Conservation (phyloP, 202 grass and related monocot species). For the Setaria viridis region DNA sequence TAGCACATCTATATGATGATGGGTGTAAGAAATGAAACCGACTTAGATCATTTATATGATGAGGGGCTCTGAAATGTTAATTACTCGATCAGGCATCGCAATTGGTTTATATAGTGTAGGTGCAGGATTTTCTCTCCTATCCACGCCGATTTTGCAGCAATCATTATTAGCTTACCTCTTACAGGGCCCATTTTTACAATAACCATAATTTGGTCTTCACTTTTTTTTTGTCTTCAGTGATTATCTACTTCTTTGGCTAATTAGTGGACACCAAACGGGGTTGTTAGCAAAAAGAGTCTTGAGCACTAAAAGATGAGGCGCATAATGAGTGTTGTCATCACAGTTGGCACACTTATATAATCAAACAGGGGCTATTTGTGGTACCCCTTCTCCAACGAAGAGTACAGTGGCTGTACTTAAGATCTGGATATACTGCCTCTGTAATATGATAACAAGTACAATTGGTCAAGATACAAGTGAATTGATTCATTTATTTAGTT, state of each 20-base stretch:
- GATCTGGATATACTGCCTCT: too few species aligned
- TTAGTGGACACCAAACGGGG: background rate
- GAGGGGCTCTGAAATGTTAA: background rate
- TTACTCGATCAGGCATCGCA: background rate
- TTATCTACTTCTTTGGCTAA: background rate
- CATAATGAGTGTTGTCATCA: background rate
- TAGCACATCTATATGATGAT: background rate
- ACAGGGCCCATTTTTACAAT: background rate
- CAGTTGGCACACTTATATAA: too few species aligned
- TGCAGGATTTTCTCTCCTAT: background rate
- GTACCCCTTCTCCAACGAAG: too few species aligned
- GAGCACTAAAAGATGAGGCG: background rate
- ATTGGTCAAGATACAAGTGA: too few species aligned
- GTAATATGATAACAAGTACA: too few species aligned
- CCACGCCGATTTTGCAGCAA: background rate
- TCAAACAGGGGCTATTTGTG: too few species aligned
- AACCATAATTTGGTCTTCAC: background rate
- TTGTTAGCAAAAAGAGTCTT: background rate
- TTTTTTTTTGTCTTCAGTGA: background rate
- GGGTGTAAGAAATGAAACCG: background rate
- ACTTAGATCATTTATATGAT: background rate
- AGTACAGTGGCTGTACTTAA: too few species aligned
- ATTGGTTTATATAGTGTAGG: background rate
- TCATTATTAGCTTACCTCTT: background rate
- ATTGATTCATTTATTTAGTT: too few species aligned